Evolutionary conservation across 306 rosid species (phyloP).

Genomic region (Acacia acuminata): DNA sequence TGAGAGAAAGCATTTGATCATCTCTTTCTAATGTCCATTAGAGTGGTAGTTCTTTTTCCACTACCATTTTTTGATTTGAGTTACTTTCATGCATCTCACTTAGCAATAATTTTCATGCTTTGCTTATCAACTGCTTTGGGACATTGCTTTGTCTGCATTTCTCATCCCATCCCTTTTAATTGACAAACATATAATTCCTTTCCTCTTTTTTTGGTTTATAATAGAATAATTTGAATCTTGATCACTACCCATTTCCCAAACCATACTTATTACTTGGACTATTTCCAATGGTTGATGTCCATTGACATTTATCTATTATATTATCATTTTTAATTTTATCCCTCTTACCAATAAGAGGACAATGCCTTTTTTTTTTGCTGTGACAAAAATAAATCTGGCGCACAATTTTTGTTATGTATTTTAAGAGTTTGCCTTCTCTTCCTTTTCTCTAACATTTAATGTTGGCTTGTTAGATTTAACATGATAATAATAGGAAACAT

Average conservation of each 20-base stretch:
- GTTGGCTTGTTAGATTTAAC: background rate
- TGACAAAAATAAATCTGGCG: background rate
- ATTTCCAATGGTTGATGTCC: background rate
- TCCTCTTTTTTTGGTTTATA: background rate
- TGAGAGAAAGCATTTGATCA: slow-evolving; percentile 9
- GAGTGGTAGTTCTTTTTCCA: slow-evolving; percentile 24
- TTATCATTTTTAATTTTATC: background rate
- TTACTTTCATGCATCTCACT: slow-evolving; percentile 6
- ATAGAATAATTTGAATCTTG: background rate
- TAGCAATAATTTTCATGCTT: slow-evolving; percentile 5
- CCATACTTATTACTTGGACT: background rate
- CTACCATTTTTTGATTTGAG: slow-evolving; percentile 11
- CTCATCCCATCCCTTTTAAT: background rate
- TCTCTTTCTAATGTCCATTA: slow-evolving; percentile 24
- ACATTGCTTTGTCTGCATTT: background rate
- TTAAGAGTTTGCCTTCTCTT: background rate
- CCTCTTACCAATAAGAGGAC: background rate
- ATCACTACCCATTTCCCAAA: background rate
- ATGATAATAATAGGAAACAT: no score
- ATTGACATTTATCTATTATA: background rate
- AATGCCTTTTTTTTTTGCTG: background rate
- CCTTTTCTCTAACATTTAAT: background rate
- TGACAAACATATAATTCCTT: background rate
- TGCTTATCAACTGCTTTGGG: slow-evolving; percentile 1
- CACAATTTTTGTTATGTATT: background rate